Percentiles rank a stretch among this genome's conserved stretches.
Conservation (phyloP, 768 basidiomycete genomes). For the Pisolithus tinctorius region DNA sequence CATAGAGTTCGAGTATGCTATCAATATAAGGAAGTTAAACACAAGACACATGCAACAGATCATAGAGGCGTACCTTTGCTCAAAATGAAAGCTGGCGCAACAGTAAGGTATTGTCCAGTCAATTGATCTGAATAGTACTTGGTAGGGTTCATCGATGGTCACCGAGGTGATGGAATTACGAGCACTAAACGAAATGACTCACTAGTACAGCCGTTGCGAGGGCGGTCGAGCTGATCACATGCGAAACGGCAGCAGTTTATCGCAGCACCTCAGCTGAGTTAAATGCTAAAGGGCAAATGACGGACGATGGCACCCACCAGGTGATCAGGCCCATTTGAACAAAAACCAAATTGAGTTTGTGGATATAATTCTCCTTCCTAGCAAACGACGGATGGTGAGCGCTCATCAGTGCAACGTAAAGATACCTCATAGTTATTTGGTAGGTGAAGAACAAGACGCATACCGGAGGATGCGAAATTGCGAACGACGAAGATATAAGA, state of each 20-base stretch:
- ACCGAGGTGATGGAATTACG: not conserved
- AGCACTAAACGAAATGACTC: not conserved
- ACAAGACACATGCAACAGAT: not conserved
- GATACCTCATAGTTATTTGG: not conserved
- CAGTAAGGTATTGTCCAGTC: slow-evolving; percentile 1
- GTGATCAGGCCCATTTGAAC: slow-evolving; percentile 16
- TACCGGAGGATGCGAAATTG: slow-evolving; percentile 1
- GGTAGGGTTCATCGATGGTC: too few relatives aligned
- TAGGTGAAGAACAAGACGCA: not conserved
- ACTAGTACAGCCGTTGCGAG: slow-evolving; percentile 6
- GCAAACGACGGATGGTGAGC: not conserved
- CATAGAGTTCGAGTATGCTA: slow-evolving; percentile 20
- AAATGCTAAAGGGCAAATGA: not conserved
- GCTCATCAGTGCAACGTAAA: not conserved
- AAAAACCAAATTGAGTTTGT: slow-evolving; percentile 8
- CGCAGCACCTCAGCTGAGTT: not conserved
- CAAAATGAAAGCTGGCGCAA: slow-evolving; percentile 8
- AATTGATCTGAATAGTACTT: slow-evolving; percentile 10
- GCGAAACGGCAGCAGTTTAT: not conserved
- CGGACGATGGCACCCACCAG: slow-evolving; percentile 6
- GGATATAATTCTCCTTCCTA: slow-evolving; percentile 9
- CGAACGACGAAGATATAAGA: slow-evolving; percentile 12
- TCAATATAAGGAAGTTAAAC: not conserved
- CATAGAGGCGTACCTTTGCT: slow-evolving; percentile 8
- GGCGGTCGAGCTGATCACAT: slow-evolving; percentile 6